Conservation (phyloP, 805 yeast genomes). For the Kuraishia ogatae region DNA sequence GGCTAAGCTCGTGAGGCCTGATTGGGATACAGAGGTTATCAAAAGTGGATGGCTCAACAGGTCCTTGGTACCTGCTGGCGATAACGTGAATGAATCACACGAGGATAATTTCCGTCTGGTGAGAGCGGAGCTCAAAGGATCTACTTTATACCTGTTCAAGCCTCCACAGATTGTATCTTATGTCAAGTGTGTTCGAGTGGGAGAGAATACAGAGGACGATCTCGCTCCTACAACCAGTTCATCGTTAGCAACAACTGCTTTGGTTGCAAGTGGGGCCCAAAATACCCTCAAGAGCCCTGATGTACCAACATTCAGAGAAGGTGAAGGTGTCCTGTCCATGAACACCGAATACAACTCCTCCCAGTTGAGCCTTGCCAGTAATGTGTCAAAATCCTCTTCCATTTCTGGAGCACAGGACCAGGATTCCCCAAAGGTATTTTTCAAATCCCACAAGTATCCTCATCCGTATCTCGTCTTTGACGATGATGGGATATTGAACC, state of each 20-base stretch:
- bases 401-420: not conserved
- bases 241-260: not conserved
- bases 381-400: not conserved
- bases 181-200: conserved; percentile 20
- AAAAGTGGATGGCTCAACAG: conserved; percentile 58
- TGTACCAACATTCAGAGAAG: not conserved
- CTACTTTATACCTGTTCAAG: conserved; percentile 53
- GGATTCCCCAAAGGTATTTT: not conserved
- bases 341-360: not conserved
- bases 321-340: not conserved
- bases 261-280: not conserved
- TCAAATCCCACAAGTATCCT: conserved; percentile 33
- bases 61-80: conserved; percentile 19
- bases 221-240: not conserved
- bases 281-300: not conserved
- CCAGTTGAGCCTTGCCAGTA: not conserved
- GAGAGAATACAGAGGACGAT: not conserved
- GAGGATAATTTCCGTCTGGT: conserved; percentile 36
- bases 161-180: conserved; percentile 39
- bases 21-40: conserved; percentile 26
- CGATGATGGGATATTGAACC: conserved; percentile 6
- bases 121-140: conserved; percentile 65
- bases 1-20: conserved; percentile 16
- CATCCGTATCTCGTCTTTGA: conserved; percentile 57
- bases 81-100: conserved; percentile 8